A percentile compares a stretch with the other conserved stretches of the same genome.
phyloP scores from a whole-genome alignment of 2,329 filamentous ascomycete genomes.

The Aspergillus nomiae region DNA sequence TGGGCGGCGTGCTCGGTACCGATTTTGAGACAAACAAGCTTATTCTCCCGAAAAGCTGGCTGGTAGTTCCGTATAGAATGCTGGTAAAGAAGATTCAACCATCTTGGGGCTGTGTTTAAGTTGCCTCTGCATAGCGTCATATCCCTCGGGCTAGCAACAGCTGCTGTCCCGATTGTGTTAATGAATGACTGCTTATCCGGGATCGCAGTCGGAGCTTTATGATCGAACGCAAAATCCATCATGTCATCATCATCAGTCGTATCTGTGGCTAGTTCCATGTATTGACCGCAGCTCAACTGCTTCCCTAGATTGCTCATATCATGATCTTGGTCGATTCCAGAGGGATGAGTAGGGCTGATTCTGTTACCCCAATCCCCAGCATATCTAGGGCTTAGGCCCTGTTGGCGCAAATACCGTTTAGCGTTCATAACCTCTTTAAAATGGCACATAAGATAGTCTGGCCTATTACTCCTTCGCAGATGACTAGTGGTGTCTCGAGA shows the following conservation, averaged over 20 bases:
- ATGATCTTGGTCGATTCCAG: background rate
- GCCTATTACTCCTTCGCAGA: conserved; percentile 9
- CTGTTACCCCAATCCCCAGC: conserved; percentile 36
- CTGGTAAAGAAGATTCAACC: background rate
- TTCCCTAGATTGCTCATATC: background rate
- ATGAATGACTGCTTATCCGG: conserved; percentile 10
- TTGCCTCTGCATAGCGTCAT: conserved; percentile 13
- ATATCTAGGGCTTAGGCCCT: background rate
- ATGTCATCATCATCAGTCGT: background rate
- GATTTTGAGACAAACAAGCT: conserved; percentile 24
- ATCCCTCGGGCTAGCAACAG: conserved; percentile 13
- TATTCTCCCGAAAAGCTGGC: background rate
- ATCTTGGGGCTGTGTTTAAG: background rate
- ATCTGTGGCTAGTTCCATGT: background rate
- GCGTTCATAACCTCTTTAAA: conserved; percentile 34
- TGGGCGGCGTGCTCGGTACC: conserved; percentile 25
- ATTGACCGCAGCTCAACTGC: background rate
- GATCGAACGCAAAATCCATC: background rate
- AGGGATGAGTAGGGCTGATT: conserved; percentile 19
- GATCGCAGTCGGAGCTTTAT: background rate
- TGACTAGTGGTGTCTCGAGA: conserved; percentile 21
- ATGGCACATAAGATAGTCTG: conserved; percentile 33
- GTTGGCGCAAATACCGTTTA: conserved; percentile 27
- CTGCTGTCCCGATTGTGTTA: conserved; percentile 11
- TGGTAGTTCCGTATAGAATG: background rate